Evolutionary conservation across 306 rosid genomes (phyloP).

Genomic region (Acacia melanoxylon): DNA sequence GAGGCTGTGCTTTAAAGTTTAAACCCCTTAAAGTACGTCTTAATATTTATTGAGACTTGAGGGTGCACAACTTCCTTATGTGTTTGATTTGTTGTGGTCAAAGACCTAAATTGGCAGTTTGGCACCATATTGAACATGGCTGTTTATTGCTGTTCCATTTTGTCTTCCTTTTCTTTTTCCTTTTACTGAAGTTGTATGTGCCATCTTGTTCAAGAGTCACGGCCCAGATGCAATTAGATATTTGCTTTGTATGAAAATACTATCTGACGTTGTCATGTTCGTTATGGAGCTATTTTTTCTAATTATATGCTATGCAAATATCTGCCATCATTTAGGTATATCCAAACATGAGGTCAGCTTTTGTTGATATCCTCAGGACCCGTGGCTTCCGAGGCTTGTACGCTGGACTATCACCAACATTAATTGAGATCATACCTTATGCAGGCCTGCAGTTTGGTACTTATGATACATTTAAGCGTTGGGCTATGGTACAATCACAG

Average conservation of each 20-base stretch:
- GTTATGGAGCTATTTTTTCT: not conserved
- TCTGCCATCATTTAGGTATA: constrained; percentile 58
- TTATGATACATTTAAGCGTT: constrained; percentile 88
- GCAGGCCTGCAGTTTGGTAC: constrained; percentile 98
- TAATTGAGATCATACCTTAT: constrained; percentile 97
- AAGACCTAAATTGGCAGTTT: not conserved
- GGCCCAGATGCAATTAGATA: not conserved
- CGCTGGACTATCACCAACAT: constrained; percentile 92
- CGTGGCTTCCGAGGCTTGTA: constrained; percentile 87
- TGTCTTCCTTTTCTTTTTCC: not conserved
- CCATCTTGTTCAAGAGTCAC: not conserved
- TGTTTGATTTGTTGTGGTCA: not conserved
- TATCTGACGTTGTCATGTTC: not conserved
- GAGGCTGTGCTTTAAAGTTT: not conserved
- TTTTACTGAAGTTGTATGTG: not conserved
- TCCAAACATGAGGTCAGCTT: constrained; percentile 91
- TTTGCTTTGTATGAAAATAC: not conserved
- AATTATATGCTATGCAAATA: constrained; percentile 17
- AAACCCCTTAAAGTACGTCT: not conserved
- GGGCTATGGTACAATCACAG: constrained; percentile 68
- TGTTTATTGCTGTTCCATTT: constrained; percentile 19
- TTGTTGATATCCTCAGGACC: constrained; percentile 56
- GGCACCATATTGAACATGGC: not conserved
- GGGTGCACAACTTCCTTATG: not conserved
- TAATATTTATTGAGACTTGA: not conserved